Percentiles rank a stretch among this genome's conserved stretches.
These are phyloP conservation scores for Fusarium fujikuroi DNA, from an alignment of 2,329 filamentous ascomycete genomes.

Conservation along the genomic window DNA sequence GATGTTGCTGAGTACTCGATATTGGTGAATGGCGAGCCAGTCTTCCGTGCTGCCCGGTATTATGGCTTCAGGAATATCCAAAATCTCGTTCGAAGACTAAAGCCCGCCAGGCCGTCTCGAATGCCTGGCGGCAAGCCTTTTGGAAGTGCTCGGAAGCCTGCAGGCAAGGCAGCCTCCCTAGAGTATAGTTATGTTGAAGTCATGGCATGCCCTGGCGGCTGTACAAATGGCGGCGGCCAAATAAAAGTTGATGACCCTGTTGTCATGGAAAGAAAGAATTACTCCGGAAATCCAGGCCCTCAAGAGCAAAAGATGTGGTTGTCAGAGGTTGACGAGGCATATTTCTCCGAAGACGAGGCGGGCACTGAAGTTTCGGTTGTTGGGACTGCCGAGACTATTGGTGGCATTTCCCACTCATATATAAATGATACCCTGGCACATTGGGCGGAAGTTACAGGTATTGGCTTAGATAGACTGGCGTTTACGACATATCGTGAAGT, in stretches of 20 bases:
- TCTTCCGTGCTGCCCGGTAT: constrained; percentile 87
- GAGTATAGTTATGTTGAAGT: constrained; percentile 97
- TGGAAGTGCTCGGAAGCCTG: constrained; percentile 64
- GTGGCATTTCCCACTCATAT: constrained; percentile 72
- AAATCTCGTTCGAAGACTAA: constrained; percentile 92
- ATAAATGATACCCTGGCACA: constrained; percentile 77
- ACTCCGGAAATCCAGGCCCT: constrained; percentile 69
- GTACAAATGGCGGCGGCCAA: constrained; percentile 96
- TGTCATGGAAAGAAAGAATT: constrained; percentile 60
- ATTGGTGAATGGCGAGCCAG: constrained; percentile 62
- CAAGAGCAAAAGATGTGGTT: constrained; percentile 90
- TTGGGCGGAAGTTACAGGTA: constrained; percentile 79
- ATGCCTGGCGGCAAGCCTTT: constrained; percentile 79
- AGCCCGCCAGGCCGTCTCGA: constrained; percentile 80
- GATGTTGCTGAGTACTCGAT: constrained; percentile 91
- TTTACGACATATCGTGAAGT: constrained; percentile 93
- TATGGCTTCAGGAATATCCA: constrained; percentile 99
- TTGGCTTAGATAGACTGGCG: constrained; percentile 76
- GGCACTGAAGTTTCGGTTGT: constrained; percentile 48
- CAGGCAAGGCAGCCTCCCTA: constrained; percentile 59
- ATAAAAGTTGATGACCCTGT: constrained; percentile 87
- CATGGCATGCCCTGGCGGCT: constrained; percentile 99
- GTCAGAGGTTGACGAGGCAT: constrained; percentile 85
- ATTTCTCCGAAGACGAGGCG: constrained; percentile 78
- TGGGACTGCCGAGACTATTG: constrained; percentile 58